These are phyloP conservation scores for Rhynchospora breviuscula DNA, from an alignment of 176 grass and related monocot species.

Conservation along the genomic window DNA sequence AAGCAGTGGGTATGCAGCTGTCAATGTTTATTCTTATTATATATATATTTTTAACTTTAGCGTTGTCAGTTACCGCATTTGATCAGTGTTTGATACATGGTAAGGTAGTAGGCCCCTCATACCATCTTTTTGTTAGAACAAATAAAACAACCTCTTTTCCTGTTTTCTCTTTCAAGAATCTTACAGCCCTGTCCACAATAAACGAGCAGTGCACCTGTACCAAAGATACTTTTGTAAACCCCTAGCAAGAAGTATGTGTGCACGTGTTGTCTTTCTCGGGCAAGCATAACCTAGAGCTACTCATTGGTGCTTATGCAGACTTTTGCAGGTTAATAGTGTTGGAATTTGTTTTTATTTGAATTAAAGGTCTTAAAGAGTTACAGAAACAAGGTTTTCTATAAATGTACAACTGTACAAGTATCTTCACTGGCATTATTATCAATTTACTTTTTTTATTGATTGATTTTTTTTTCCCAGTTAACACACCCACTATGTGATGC, in stretches of 20 bases:
- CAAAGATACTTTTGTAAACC: not conserved
- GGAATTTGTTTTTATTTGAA: not conserved
- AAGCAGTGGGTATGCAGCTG: constrained; percentile 70
- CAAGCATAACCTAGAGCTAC: not conserved
- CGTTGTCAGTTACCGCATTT: not conserved
- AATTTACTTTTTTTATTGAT: constrained; percentile 27
- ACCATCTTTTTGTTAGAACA: not conserved
- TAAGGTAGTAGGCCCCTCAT: not conserved
- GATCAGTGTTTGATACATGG: not conserved
- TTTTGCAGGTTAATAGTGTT: not conserved
- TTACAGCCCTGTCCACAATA: not conserved
- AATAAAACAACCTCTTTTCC: not conserved
- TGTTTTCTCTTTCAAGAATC: not conserved
- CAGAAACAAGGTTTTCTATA: not conserved
- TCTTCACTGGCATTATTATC: not conserved
- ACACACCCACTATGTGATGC: constrained; percentile 70
- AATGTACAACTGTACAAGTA: not conserved
- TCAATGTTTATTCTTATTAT: not conserved
- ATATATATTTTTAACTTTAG: not conserved
- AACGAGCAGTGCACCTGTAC: not conserved
- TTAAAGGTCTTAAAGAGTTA: not conserved
- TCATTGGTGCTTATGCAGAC: not conserved
- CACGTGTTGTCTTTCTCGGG: not conserved
- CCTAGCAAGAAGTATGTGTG: not conserved
- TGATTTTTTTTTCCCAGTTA: constrained; percentile 48